Conservation (phyloP, 768 basidiomycete genomes). For the Kondoa malvinella region DNA sequence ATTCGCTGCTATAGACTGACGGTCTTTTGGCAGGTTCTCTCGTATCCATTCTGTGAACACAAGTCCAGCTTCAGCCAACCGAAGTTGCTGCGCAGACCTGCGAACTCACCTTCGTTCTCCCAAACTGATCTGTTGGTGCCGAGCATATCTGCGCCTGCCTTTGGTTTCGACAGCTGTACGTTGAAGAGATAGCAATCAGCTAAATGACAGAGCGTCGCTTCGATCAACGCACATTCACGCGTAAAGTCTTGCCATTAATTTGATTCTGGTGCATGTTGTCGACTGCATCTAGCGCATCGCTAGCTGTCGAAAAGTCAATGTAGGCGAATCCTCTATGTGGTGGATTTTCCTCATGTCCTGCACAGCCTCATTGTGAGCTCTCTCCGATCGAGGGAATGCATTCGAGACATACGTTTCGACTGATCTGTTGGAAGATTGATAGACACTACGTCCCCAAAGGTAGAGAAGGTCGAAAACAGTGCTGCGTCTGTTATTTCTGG, state of each 20-base stretch:
- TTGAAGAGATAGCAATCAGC: not conserved
- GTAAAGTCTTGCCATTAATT: constrained; percentile 53
- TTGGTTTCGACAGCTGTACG: constrained; percentile 27
- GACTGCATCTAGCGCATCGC: constrained; percentile 86
- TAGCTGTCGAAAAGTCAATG: constrained; percentile 60
- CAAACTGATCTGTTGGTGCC: constrained; percentile 29
- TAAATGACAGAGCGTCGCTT: constrained; percentile 22
- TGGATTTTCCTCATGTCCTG: constrained; percentile 15
- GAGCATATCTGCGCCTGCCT: constrained; percentile 43
- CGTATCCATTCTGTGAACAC: not conserved
- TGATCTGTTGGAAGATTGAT: constrained; percentile 65
- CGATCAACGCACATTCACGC: constrained; percentile 70
- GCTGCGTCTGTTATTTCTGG: not conserved
- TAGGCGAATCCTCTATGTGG: constrained; percentile 69
- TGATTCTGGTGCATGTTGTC: constrained; percentile 99
- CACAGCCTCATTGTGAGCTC: not conserved
- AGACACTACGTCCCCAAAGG: constrained; percentile 87
- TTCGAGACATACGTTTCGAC: constrained; percentile 4
- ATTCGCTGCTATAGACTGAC: not conserved
- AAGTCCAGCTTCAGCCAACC: constrained; percentile 27
- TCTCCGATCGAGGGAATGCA: not conserved
- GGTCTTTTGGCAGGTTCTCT: not conserved
- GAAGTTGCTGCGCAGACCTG: constrained; percentile 55
- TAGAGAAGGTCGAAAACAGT: constrained; percentile 40
- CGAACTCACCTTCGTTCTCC: constrained; percentile 24